A percentile compares a stretch with the other conserved stretches of the same genome.
Conservation (phyloP, 495 filamentous ascomycete species). For the Penicillium canariense region DNA sequence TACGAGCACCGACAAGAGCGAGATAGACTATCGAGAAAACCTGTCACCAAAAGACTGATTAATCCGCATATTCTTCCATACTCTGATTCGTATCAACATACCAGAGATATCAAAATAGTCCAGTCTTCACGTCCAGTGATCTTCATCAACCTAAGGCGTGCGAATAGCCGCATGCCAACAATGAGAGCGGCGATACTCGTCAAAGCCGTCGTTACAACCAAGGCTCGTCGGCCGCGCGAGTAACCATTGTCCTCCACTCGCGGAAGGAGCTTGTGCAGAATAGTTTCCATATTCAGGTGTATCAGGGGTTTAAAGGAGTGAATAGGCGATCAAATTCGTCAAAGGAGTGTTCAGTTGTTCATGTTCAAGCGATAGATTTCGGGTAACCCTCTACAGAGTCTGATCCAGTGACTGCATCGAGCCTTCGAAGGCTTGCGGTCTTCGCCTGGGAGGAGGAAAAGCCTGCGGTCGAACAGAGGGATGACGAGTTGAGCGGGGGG, state of each 20-base stretch:
- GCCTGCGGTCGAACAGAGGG: neutral
- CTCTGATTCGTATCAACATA: constrained; percentile 3
- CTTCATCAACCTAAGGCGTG: constrained; percentile 37
- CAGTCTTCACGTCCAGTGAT: constrained; percentile 39
- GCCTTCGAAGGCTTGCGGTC: neutral
- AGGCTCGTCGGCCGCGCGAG: constrained; percentile 29
- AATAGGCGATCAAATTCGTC: neutral
- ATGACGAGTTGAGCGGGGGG: neutral
- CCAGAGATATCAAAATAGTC: constrained; percentile 32
- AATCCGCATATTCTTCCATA: neutral
- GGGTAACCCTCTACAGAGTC: neutral
- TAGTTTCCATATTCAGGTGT: constrained; percentile 16
- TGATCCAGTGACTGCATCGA: neutral
- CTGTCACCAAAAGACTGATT: neutral
- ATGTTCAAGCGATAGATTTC: neutral
- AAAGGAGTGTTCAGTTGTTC: neutral
- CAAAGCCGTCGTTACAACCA: constrained; percentile 38
- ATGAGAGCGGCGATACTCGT: constrained; percentile 27
- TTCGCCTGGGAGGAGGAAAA: neutral
- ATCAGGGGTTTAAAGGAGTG: constrained; percentile 7
- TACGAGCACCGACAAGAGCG: constrained; percentile 34
- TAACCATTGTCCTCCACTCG: constrained; percentile 20
- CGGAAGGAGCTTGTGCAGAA: constrained; percentile 18
- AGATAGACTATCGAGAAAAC: constrained; percentile 34
- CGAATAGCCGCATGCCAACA: constrained; percentile 36